These are phyloP conservation scores for Sporothrix globosa DNA, from an alignment of 2,329 filamentous ascomycete species.

Conservation along the genomic window DNA sequence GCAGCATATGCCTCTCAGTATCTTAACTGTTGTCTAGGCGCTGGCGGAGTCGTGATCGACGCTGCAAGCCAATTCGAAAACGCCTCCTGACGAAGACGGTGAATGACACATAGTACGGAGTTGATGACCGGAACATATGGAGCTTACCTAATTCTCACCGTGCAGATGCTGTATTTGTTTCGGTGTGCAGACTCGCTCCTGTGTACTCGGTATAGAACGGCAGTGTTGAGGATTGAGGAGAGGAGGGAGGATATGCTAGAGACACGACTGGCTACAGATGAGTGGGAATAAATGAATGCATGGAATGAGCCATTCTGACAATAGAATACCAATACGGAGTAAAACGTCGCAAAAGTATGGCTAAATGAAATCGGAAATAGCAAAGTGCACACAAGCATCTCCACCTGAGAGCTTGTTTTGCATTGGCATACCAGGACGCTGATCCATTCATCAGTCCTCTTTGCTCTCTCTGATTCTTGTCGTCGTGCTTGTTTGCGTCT, in stretches of 20 bases:
- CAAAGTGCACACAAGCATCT: neutral
- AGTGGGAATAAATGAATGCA: neutral
- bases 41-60: no score
- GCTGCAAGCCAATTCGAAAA: neutral
- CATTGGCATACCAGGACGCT: neutral
- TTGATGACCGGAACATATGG: neutral
- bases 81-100: no score
- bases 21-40: neutral
- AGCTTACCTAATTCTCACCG: neutral
- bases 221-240: neutral
- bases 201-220: neutral
- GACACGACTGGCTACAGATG: neutral
- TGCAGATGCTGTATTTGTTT: neutral
- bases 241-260: constrained; percentile 8
- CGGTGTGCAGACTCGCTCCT: constrained; percentile 7
- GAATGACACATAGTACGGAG: neutral
- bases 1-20: neutral
- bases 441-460: neutral
- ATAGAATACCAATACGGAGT: neutral
- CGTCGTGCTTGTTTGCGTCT: neutral
- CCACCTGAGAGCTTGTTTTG: constrained; percentile 4
- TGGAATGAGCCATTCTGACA: neutral
- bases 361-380: neutral
- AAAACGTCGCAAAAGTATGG: no score
- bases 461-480: neutral